Percentiles rank a stretch among this genome's conserved stretches.
Evolutionary conservation across 305 asterid species (phyloP).

Genomic region (Plantago rigida): DNA sequence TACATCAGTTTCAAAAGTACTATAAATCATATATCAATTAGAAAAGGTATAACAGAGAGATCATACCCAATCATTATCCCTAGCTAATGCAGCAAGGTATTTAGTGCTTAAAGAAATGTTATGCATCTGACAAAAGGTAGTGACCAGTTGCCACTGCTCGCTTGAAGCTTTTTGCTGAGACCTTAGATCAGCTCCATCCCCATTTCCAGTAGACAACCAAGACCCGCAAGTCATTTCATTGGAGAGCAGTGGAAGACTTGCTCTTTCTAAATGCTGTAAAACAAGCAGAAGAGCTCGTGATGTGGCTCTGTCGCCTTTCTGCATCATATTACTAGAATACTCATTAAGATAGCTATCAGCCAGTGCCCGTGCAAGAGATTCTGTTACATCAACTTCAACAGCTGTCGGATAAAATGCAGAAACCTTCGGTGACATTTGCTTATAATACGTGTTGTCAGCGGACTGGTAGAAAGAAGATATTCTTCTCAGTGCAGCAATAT

Average conservation of each 20-base stretch:
- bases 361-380: slow-evolving; percentile 82
- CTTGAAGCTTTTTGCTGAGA: slow-evolving; percentile 85
- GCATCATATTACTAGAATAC: slow-evolving; percentile 38
- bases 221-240: slow-evolving; percentile 76
- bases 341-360: slow-evolving; percentile 84
- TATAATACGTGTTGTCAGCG: slow-evolving; percentile 40
- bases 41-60: slow-evolving; percentile 14
- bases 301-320: slow-evolving; percentile 40
- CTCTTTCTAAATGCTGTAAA: slow-evolving; percentile 85
- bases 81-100: slow-evolving; percentile 82
- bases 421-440: slow-evolving; percentile 51
- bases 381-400: slow-evolving; percentile 53
- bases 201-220: slow-evolving; percentile 78
- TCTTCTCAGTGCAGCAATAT: slow-evolving; percentile 89
- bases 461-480: slow-evolving; percentile 78
- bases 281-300: slow-evolving; percentile 75
- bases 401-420: slow-evolving; percentile 49
- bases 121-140: slow-evolving; percentile 82
- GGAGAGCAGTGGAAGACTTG: slow-evolving; percentile 64
- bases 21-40: slow-evolving; percentile 17
- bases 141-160: slow-evolving; percentile 84
- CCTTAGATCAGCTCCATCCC: slow-evolving; percentile 82
- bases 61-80: slow-evolving; percentile 95
- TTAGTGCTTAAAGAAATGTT: slow-evolving; percentile 76
- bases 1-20: slow-evolving; percentile 5